These are phyloP conservation scores for Teunomyces gatunensis DNA, from an alignment of 805 yeast species.

Conservation along the genomic window DNA sequence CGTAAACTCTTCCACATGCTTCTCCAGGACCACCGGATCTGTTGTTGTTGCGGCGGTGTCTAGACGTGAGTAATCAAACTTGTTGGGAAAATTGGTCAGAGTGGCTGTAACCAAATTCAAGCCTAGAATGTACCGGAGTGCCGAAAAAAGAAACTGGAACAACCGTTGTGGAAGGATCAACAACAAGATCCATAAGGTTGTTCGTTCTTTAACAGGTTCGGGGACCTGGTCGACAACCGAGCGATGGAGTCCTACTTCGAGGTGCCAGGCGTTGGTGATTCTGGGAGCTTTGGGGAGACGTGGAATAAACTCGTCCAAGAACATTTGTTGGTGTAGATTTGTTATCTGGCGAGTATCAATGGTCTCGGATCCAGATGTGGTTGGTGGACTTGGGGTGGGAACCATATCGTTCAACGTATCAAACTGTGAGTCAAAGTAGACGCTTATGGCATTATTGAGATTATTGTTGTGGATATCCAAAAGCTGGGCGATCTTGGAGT, in stretches of 20 bases:
- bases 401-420: constrained; percentile 16
- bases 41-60: not conserved
- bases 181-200: constrained; percentile 45
- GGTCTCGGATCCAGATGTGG: not conserved
- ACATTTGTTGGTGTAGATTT: constrained; percentile 27
- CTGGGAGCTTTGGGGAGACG: constrained; percentile 40
- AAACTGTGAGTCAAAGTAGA: constrained; percentile 56
- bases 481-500: constrained; percentile 45
- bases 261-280: constrained; percentile 40
- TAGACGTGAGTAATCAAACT: constrained; percentile 22
- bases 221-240: constrained; percentile 20
- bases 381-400: constrained; percentile 1
- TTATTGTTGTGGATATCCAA: constrained; percentile 57
- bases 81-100: constrained; percentile 16
- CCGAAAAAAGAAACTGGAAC: constrained; percentile 40
- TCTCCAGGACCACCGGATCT: constrained; percentile 1
- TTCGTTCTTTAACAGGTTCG: not conserved
- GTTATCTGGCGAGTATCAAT: constrained; percentile 7
- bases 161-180: constrained; percentile 55
- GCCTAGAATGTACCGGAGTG: constrained; percentile 25
- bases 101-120: constrained; percentile 3
- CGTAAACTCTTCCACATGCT: constrained; percentile 8
- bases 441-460: constrained; percentile 57
- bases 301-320: constrained; percentile 29
- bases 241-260: constrained; percentile 40